Conservation (phyloP, 2,329 filamentous ascomycete species). For the Colletotrichum sp. region DNA sequence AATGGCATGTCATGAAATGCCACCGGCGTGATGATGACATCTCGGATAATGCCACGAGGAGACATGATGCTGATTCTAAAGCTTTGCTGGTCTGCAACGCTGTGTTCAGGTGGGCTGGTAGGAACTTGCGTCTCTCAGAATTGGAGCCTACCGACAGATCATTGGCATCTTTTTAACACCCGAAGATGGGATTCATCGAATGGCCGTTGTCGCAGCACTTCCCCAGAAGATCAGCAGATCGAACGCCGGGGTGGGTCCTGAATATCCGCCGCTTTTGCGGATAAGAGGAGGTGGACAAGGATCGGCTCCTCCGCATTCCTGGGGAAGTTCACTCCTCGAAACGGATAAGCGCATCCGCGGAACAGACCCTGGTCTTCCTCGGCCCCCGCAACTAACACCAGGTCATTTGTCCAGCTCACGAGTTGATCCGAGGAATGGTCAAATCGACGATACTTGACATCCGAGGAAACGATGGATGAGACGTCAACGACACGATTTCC, state of each 20-base stretch:
- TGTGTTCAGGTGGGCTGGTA: not conserved
- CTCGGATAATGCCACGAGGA: slow-evolving; percentile 33
- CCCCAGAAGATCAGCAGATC: not conserved
- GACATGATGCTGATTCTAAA: slow-evolving; percentile 26
- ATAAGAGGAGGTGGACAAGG: slow-evolving; percentile 1
- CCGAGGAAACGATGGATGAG: not conserved
- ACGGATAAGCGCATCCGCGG: slow-evolving; percentile 10
- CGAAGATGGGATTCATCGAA: not conserved
- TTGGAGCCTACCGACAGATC: not conserved
- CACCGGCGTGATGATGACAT: slow-evolving; percentile 46
- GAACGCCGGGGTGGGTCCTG: not conserved
- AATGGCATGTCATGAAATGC: slow-evolving; percentile 50
- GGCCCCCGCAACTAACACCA: not conserved
- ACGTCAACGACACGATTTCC: not conserved
- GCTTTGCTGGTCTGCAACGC: not conserved
- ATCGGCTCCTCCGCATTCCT: not conserved
- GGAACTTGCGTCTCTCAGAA: not conserved
- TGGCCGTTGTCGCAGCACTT: not conserved
- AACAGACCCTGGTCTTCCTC: not conserved
- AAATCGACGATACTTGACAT: not conserved
- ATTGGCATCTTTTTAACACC: not conserved
- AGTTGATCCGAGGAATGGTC: not conserved
- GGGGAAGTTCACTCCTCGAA: not conserved
- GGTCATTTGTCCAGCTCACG: not conserved
- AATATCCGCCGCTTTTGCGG: not conserved